phyloP scores from a whole-genome alignment of 1,284 basidiomycete genomes.

The Rhizoctonia solani region DNA sequence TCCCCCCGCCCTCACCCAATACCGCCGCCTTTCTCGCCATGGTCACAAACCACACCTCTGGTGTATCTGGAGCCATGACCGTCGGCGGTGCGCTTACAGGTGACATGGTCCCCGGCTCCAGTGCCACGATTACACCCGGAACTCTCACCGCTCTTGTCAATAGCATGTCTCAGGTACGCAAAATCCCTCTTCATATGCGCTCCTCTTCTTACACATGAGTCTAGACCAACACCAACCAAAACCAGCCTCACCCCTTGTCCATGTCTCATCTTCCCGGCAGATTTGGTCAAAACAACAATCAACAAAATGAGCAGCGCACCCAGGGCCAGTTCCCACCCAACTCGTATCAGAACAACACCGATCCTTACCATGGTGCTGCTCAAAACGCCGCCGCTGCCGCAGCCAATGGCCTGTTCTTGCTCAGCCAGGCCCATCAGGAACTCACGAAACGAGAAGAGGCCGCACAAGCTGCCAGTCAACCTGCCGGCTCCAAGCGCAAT shows the following conservation, averaged over 20 bases:
- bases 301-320: slow-evolving; percentile 40
- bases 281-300: slow-evolving; percentile 40
- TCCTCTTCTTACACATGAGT: slow-evolving; percentile 25
- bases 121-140: slow-evolving; percentile 86
- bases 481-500: slow-evolving; percentile 50
- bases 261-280: slow-evolving; percentile 37
- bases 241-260: slow-evolving; percentile 41
- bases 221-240: slow-evolving; percentile 38
- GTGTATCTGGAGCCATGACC: slow-evolving; percentile 37
- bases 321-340: slow-evolving; percentile 16
- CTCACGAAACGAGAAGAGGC: slow-evolving; percentile 88
- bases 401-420: slow-evolving; percentile 89
- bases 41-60: slow-evolving; percentile 69
- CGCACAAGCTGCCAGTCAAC: slow-evolving; percentile 44
- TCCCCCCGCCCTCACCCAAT: slow-evolving; percentile 85
- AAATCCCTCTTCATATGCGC: slow-evolving; percentile 31
- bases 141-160: slow-evolving; percentile 75
- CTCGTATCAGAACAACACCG: slow-evolving; percentile 28
- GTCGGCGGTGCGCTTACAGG: slow-evolving; percentile 59
- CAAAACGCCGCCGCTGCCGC: slow-evolving; percentile 52
- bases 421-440: slow-evolving; percentile 93
- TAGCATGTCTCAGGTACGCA: slow-evolving; percentile 40
- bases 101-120: slow-evolving; percentile 58
- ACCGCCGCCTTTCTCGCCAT: slow-evolving; percentile 92
- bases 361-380: slow-evolving; percentile 36